Evolutionary conservation across 805 yeast species (phyloP).

Genomic region (Cyberlindnera amylophila): DNA sequence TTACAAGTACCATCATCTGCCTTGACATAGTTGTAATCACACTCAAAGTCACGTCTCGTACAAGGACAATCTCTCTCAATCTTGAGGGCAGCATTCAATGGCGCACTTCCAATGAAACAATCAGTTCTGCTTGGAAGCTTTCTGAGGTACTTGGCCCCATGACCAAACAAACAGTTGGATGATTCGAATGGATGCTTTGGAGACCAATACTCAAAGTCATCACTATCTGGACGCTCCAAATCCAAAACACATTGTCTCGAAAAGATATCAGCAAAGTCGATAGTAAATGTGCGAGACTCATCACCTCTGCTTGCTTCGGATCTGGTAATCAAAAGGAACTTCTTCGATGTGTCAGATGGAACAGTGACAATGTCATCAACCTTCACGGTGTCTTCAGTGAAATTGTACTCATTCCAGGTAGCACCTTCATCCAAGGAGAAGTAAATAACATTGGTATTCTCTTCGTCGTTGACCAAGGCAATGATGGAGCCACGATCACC

Average conservation of each 20-base stretch:
- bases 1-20: slow-evolving; percentile 81
- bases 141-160: slow-evolving; percentile 55
- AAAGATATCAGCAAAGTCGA: slow-evolving; percentile 55
- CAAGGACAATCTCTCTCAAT: slow-evolving; percentile 71
- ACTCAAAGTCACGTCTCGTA: slow-evolving; percentile 84
- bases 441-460: slow-evolving; percentile 51
- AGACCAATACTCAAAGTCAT: slow-evolving; percentile 63
- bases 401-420: slow-evolving; percentile 65
- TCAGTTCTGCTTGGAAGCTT: slow-evolving; percentile 47
- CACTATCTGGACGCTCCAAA: slow-evolving; percentile 37
- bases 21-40: slow-evolving; percentile 81
- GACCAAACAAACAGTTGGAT: slow-evolving; percentile 69
- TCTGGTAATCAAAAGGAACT: slow-evolving; percentile 60
- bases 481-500: slow-evolving; percentile 93
- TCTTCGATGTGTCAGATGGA: slow-evolving; percentile 82
- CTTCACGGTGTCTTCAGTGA: slow-evolving; percentile 51
- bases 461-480: slow-evolving; percentile 60
- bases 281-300: slow-evolving; percentile 41
- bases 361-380: slow-evolving; percentile 80
- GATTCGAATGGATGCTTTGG: slow-evolving; percentile 52
- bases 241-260: slow-evolving; percentile 53
- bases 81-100: slow-evolving; percentile 53
- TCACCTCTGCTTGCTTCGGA: slow-evolving; percentile 42
- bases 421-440: slow-evolving; percentile 80
- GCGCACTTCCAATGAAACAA: slow-evolving; percentile 62